Base-by-base conservation (phyloP, 1,284 basidiomycete genomes). In the Ganoderma lucidum region DNA sequence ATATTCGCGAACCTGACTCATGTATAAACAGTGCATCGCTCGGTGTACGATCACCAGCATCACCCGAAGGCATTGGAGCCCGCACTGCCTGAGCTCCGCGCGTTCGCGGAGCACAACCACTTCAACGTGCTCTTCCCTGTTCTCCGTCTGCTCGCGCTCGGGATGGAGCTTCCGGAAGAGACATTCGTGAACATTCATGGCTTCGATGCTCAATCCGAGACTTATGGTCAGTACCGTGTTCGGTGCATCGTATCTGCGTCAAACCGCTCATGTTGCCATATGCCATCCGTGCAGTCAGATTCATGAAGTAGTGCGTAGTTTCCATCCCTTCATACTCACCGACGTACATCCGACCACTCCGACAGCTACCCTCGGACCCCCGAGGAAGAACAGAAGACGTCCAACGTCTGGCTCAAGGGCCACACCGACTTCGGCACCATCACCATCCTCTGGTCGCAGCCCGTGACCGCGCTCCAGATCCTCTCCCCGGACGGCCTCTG, bases 381-480 rank as follows among this genome's bases (percentile, higher is more conserved):
- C 39, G 87, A 89, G 19, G 89, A 90, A 64, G 89, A 90, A 71
- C 67, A 73, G 17, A 86, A 85, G 74, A 84, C 87, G 0, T 86
- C 86, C 63, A 83, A 87, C 59, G 84, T 73, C 60, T 73, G 70
- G 69, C 70, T 73, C 42, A 73, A 73, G 75, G 89, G 89, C 5
- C 89, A 90, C 72, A 88, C 86, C 90, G 89, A 91, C 73, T 84
- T 88, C 70, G 88, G 86, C n/a, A 85, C 83, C 17, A 78, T 91
- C 65, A 88, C 86, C 2, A 84, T 90, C 15, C 78, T 91, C 17
- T 90, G 85, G 81, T 88, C 87, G 56, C 89, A 90, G 67, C 89
- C 90, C 0, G 84, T 90, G 3, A 80, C 86, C 14, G 88, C 83
- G 0, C 80, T 91, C 32, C 90, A 91, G 56, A 73, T 73, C 62